Conservation (phyloP, 208 protist genomes). For the Trypanosoma theileri region DNA sequence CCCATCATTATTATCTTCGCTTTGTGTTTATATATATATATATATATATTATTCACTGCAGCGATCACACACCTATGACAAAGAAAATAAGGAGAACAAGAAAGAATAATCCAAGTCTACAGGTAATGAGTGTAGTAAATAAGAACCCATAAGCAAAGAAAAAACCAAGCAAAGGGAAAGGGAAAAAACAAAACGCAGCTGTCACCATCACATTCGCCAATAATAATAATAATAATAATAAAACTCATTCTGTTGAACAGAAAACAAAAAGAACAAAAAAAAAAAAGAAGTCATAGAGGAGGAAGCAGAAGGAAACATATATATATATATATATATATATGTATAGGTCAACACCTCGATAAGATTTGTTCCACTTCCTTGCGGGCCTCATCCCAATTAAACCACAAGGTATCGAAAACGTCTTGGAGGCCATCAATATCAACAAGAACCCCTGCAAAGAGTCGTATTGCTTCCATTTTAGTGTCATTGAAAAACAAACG, state of each 20-base stretch:
- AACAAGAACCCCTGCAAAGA: conserved; percentile 23
- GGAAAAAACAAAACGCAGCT: no score
- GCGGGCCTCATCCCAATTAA: conserved; percentile 28
- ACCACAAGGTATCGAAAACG: conserved; percentile 30
- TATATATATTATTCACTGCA: conserved; percentile 1
- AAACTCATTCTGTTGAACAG: no score
- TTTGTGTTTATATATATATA: not conserved
- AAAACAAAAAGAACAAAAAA: not conserved
- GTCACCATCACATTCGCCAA: not conserved
- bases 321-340: conserved; percentile 1
- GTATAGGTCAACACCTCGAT: conserved; percentile 9
- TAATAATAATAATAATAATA: not conserved
- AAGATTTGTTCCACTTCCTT: conserved; percentile 24
- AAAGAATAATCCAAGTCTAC: not conserved
- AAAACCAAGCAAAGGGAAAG: not conserved
- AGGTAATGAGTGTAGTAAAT: not conserved
- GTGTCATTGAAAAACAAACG: conserved; percentile 32
- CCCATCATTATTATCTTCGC: not conserved
- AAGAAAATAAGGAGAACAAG: not conserved
- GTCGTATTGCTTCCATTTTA: conserved; percentile 23
- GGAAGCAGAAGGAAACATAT: not conserved
- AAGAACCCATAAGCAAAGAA: not conserved
- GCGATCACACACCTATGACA: not conserved
- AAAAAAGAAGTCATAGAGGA: not conserved
- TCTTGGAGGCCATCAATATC: conserved; percentile 21